Percentiles rank a stretch among this genome's conserved stretches.
These are phyloP conservation scores for Scedosporium boydii DNA, from an alignment of 2,329 filamentous ascomycete species.

Conservation along the genomic window DNA sequence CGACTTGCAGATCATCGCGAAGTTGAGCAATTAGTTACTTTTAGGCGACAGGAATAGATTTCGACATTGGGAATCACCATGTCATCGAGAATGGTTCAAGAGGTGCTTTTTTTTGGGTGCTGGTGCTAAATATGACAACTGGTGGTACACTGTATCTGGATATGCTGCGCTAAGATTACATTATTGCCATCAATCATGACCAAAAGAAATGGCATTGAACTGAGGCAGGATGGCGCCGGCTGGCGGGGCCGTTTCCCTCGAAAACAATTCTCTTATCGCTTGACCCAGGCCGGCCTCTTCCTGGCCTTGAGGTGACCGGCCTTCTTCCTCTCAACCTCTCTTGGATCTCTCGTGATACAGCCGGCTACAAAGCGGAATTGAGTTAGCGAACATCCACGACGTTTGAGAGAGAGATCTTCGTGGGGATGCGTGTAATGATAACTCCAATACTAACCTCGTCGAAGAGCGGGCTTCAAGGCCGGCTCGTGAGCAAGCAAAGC, in stretches of 20 bases:
- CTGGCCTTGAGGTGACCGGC: conserved; percentile 89
- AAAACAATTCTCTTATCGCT: conserved; percentile 41
- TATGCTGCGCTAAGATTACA: conserved; percentile 8
- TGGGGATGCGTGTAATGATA: conserved; percentile 5
- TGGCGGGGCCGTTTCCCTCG: not conserved
- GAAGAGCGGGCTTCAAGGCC: conserved; percentile 73
- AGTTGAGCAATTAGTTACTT: too few relatives aligned
- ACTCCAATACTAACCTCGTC: conserved; percentile 61
- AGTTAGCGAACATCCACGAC: conserved; percentile 29
- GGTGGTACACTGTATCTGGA: conserved; percentile 4
- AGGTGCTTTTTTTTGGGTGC: not conserved
- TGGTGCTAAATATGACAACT: not conserved
- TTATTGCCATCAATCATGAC: not conserved
- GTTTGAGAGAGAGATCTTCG: conserved; percentile 7
- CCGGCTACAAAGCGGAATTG: conserved; percentile 53
- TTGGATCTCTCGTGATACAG: conserved; percentile 81
- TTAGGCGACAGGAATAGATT: too few relatives aligned
- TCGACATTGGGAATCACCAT: too few relatives aligned
- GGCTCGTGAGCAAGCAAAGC: conserved; percentile 88
- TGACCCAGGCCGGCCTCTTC: conserved; percentile 98
- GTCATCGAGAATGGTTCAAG: not conserved
- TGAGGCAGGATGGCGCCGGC: not conserved
- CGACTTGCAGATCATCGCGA: too few relatives aligned
- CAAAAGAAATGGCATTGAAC: not conserved
- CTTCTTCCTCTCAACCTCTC: conserved; percentile 97